These are phyloP conservation scores for Zychaea mexicana DNA, from an alignment of 371 early-diverging fungal genomes.

Conservation along the genomic window DNA sequence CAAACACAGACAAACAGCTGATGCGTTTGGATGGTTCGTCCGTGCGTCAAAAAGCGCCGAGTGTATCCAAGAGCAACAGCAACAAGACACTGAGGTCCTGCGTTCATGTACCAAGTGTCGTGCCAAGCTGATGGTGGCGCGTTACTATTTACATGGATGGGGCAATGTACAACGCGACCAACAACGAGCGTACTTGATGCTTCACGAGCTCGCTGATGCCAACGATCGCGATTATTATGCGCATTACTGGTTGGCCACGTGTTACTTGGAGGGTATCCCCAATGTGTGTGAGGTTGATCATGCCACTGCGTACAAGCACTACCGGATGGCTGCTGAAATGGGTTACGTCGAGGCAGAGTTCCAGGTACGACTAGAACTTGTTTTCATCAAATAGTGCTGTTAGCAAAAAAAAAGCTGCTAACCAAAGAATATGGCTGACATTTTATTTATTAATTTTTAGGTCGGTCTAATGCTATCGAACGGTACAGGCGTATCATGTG, in stretches of 20 bases:
- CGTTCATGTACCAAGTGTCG: conserved; percentile 6
- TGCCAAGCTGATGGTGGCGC: conserved; percentile 42
- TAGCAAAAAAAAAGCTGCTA: too few relatives aligned
- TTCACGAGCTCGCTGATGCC: conserved; percentile 21
- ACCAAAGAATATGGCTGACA: not conserved
- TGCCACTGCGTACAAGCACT: conserved; percentile 33
- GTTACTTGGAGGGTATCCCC: conserved; percentile 44
- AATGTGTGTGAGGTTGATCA: conserved; percentile 24
- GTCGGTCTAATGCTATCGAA: conserved; percentile 52
- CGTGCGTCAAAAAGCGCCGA: conserved; percentile 36
- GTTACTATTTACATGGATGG: conserved; percentile 43
- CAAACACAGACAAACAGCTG: conserved; percentile 24
- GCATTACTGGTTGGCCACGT: conserved; percentile 48
- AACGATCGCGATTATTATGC: conserved; percentile 20
- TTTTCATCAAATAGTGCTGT: too few relatives aligned
- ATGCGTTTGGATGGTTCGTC: conserved; percentile 42
- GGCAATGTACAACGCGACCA: conserved; percentile 23
- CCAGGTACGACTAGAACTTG: conserved; percentile 27
- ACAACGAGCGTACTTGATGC: conserved; percentile 31
- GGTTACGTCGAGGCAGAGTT: conserved; percentile 42
- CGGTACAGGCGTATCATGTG: conserved; percentile 51
- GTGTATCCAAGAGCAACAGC: conserved; percentile 13
- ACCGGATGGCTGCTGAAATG: conserved; percentile 31
- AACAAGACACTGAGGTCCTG: not conserved
- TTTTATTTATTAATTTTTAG: conserved; percentile 13